These are phyloP conservation scores for Juglanconis sp. DNA, from an alignment of 2,329 filamentous ascomycete species.

Conservation along the genomic window DNA sequence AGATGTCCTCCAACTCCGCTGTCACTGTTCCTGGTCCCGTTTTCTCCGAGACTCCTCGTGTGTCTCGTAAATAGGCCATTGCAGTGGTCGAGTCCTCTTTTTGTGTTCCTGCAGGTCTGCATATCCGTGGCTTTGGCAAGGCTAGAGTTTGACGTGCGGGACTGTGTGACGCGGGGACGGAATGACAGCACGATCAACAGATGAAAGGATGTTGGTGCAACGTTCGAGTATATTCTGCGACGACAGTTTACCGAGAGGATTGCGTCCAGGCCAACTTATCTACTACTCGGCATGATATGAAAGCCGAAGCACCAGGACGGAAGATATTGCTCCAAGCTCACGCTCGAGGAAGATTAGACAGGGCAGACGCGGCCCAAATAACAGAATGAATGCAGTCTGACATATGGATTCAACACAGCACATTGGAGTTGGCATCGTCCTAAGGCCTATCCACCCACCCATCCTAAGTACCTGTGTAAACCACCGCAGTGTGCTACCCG, in stretches of 20 bases:
- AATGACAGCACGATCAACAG: slow-evolving; percentile 1
- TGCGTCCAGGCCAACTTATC: no score
- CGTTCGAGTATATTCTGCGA: background rate
- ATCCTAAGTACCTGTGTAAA: background rate
- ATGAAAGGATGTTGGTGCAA: slow-evolving; percentile 11
- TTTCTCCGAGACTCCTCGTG: background rate
- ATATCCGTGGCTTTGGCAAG: background rate
- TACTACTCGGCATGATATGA: no score
- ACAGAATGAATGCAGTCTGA: no score
- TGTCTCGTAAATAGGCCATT: background rate
- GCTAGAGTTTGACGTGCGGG: background rate
- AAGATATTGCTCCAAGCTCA: background rate
- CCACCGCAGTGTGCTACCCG: background rate
- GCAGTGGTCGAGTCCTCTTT: background rate
- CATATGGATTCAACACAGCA: background rate
- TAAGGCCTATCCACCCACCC: background rate
- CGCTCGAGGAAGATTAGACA: no score
- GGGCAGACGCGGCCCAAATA: no score
- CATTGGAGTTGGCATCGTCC: background rate
- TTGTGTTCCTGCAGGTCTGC: background rate
- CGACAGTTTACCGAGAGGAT: background rate
- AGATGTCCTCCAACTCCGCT: background rate
- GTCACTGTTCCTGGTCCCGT: background rate
- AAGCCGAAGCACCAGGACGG: background rate
- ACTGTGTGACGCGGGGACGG: slow-evolving; percentile 11